Conservation (phyloP, 192 early-diverging fungal species). For the Funneliformis mosseae region DNA sequence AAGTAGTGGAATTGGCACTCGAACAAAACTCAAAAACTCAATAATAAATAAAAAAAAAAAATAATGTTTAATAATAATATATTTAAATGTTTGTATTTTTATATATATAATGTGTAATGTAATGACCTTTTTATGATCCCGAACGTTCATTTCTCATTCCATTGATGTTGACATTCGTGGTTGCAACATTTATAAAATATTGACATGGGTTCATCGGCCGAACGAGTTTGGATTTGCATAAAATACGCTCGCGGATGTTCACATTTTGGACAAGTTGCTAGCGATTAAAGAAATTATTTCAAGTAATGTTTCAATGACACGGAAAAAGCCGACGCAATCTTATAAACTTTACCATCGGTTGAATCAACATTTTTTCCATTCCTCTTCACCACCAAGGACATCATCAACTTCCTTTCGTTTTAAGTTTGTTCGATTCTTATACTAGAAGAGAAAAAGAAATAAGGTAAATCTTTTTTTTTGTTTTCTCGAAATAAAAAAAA, state of each 20-base stretch:
- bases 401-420: conserved; percentile 90
- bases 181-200: conserved; percentile 88
- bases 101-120: neutral
- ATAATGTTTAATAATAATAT: neutral
- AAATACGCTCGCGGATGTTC: conserved; percentile 74
- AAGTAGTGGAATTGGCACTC: neutral
- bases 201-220: conserved; percentile 94
- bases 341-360: conserved; percentile 53
- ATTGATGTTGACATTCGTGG: conserved; percentile 64
- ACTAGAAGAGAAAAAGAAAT: neutral
- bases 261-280: conserved; percentile 68
- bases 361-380: conserved; percentile 85
- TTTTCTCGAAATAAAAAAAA: conserved; percentile 4
- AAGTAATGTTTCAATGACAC: neutral
- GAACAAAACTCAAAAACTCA: neutral
- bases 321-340: neutral
- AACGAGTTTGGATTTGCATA: conserved; percentile 90
- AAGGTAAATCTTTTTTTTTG: neutral
- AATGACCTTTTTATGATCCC: neutral
- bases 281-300: neutral
- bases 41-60: conserved; percentile 2
- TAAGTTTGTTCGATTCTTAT: conserved; percentile 51
- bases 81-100: neutral
- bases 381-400: conserved; percentile 88
- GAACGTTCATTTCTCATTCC: conserved; percentile 63